Percentiles rank a stretch among this genome's conserved stretches.
These are phyloP conservation scores for Purshia tridentata DNA, from an alignment of 306 rosid species.

Conservation along the genomic window DNA sequence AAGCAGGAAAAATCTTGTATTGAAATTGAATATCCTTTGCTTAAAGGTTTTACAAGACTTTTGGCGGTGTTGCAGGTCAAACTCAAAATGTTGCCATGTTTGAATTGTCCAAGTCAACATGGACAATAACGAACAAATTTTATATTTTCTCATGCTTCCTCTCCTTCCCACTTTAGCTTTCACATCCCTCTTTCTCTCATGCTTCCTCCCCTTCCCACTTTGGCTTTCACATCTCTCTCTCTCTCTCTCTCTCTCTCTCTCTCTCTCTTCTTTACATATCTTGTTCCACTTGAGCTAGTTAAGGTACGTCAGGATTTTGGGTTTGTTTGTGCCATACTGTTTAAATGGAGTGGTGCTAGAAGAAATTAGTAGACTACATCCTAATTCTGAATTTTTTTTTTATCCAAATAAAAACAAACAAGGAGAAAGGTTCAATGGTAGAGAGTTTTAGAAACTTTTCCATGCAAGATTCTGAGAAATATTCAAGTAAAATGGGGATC, in stretches of 20 bases:
- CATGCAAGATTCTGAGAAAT: background rate
- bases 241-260: too few species aligned
- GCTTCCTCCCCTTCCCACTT: background rate
- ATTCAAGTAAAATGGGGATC: background rate
- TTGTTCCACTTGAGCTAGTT: too few species aligned
- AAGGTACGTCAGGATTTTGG: background rate
- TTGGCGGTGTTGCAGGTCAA: background rate
- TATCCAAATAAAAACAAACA: background rate
- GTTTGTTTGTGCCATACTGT: background rate
- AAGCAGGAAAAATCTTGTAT: background rate
- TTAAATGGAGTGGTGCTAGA: background rate
- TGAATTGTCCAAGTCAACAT: conserved; percentile 6
- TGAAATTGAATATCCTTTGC: too few species aligned
- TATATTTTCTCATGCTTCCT: background rate
- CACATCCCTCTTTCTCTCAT: background rate
- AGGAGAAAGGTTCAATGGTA: background rate
- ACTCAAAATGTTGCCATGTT: background rate
- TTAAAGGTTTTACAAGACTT: background rate
- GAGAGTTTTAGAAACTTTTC: background rate
- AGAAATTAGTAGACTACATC: background rate
- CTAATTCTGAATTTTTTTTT: background rate
- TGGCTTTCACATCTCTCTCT: background rate
- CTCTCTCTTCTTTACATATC: too few species aligned
- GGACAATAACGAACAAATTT: background rate
- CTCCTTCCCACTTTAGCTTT: background rate